Evolutionary conservation across 768 basidiomycete species (phyloP).

Genomic region (Kwoniella heveanensis): DNA sequence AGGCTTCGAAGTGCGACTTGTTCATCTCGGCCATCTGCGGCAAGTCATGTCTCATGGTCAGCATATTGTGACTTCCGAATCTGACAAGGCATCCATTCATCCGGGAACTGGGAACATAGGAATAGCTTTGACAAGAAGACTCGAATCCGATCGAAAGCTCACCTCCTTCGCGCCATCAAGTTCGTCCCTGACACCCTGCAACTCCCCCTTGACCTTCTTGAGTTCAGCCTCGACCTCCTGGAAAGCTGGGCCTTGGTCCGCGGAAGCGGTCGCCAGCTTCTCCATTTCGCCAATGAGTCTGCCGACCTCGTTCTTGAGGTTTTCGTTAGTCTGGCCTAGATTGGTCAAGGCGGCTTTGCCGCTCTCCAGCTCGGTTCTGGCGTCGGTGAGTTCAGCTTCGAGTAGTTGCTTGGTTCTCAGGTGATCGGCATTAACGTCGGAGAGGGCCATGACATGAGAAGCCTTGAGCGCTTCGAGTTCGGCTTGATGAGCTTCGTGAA

Average conservation of each 20-base stretch:
- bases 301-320: constrained; percentile 19
- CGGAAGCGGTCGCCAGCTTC: constrained; percentile 2
- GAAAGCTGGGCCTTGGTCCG: background rate
- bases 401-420: background rate
- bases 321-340: constrained; percentile 7
- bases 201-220: constrained; percentile 17
- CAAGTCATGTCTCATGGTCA: too few relatives aligned
- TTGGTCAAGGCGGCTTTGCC: constrained; percentile 5
- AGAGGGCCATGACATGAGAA: constrained; percentile 27
- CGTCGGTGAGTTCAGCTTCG: constrained; percentile 2
- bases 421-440: constrained; percentile 24
- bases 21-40: constrained; percentile 45
- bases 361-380: constrained; percentile 4
- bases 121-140: too few relatives aligned
- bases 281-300: constrained; percentile 14
- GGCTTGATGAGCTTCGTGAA: constrained; percentile 27
- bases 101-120: too few relatives aligned
- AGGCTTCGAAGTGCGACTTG: constrained; percentile 38
- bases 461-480: constrained; percentile 32
- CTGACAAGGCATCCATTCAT: too few relatives aligned
- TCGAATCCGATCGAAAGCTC: too few relatives aligned
- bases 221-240: constrained; percentile 25
- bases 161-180: constrained; percentile 34
- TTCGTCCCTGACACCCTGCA: constrained; percentile 35
- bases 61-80: background rate